Base-by-base conservation (phyloP, 2,329 filamentous ascomycete species). In the Pseudogymnoascus sp. region DNA sequence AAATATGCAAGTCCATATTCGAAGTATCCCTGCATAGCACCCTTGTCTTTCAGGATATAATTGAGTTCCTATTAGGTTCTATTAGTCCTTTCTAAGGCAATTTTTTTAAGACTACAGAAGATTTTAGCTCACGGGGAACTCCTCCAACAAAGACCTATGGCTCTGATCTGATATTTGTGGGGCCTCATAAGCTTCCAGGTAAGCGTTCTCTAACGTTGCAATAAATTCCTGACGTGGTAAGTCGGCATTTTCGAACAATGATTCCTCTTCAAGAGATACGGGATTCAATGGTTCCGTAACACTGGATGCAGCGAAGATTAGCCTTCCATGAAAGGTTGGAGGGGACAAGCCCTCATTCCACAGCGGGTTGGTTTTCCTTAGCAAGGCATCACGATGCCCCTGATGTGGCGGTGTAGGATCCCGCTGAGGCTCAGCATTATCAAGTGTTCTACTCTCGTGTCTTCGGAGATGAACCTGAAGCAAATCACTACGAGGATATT, bases 111-210 rank as follows among this genome's bases (percentile, higher is more conserved):
- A 40, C 16, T 19, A 19, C 16, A 19, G 16, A 40, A 40, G n/a
- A 40, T 40, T 40, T 40, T 40, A 19, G 38, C 38, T 40, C 19
- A 40, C 38, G 16, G 38, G 38, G 38, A 40, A 40, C 38, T 40
- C 38, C n/a, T 40, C 38, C 38, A 40, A 19, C 38, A 40, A 40
- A 40, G 38, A 40, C 38, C 16, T 40, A 40, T 40, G 16, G 38
- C 38, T 76, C 38, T 40, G n/a, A 19, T 40, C 8, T 40, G 38
- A 19, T 40, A 40, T 40, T 40, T 19, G 38, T 22, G 74, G 73
- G 24, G 77, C 76, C 1, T 78, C 75, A 74, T 78, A 76, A 63
- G 75, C 75, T 0, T 78, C 78, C 67, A 75, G 74, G 62, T 74
- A 74, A 31, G 67, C 74, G 14, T 70, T 78, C 19, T 71, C 74